Percentiles rank a stretch among this genome's conserved stretches.
Conservation (phyloP, 148 eudicot species). For the Diospyros lotus region DNA sequence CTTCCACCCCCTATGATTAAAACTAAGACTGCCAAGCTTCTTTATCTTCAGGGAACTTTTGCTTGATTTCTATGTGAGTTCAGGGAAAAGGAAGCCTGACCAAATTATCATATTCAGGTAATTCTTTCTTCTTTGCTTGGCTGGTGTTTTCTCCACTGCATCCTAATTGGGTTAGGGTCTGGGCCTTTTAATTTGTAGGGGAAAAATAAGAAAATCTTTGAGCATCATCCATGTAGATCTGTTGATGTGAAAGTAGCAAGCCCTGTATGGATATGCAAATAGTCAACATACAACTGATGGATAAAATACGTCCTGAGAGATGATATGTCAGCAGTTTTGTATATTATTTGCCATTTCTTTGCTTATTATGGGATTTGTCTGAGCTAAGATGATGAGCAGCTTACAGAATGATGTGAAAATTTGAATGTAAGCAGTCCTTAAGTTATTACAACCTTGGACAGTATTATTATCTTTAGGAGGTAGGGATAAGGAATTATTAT, state of each 20-base stretch:
- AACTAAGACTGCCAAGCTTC: neutral
- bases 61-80: constrained; percentile 63
- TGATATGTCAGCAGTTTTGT: neutral
- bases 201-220: neutral
- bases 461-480: no score
- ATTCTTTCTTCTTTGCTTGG: neutral
- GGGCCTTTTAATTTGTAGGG: no score
- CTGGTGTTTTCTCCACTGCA: neutral
- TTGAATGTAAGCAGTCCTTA: no score
- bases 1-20: no score
- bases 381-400: no score
- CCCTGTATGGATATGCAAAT: neutral
- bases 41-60: constrained; percentile 54
- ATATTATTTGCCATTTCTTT: neutral
- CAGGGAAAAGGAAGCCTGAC: constrained; percentile 66
- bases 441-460: no score
- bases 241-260: neutral
- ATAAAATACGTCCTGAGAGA: neutral
- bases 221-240: no score
- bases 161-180: neutral
- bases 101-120: constrained; percentile 83
- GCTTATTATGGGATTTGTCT: no score
- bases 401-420: no score
- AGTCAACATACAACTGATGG: neutral
- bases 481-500: no score